Percentiles rank a stretch among this genome's conserved stretches.
phyloP scores from a whole-genome alignment of 2,329 filamentous ascomycete species.

The Dactylellina sp. region DNA sequence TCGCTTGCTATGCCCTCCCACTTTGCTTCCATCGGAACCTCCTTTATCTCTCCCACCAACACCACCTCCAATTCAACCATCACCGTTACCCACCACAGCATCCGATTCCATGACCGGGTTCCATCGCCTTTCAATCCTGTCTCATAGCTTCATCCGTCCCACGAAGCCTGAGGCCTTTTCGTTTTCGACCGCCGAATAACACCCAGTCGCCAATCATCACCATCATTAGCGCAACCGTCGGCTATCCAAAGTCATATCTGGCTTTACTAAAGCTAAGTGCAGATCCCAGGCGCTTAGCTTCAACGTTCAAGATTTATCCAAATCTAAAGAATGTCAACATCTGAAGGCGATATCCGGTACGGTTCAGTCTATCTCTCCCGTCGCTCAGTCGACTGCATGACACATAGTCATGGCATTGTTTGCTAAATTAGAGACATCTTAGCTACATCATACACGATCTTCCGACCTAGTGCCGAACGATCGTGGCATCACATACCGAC shows the following conservation, averaged over 20 bases:
- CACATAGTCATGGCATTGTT: background rate
- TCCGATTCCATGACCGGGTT: constrained; percentile 35
- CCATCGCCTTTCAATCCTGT: constrained; percentile 11
- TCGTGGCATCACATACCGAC: constrained; percentile 35
- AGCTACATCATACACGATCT: constrained; percentile 55
- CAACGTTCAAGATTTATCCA: constrained; percentile 45
- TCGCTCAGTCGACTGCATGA: no score
- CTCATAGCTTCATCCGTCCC: constrained; percentile 22
- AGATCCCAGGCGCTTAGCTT: constrained; percentile 47
- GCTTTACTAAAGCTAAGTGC: constrained; percentile 50
- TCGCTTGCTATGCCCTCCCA: constrained; percentile 2
- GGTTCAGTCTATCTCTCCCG: background rate
- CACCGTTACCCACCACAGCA: background rate
- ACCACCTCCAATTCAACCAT: background rate
- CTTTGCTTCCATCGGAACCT: background rate
- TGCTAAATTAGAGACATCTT: background rate
- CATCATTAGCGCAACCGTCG: no score
- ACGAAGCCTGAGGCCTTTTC: constrained; percentile 16
- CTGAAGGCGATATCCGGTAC: constrained; percentile 48
- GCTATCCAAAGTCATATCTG: constrained; percentile 36
- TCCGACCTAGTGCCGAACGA: constrained; percentile 56
- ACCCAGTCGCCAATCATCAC: background rate
- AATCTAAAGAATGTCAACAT: constrained; percentile 55
- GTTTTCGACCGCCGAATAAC: background rate
- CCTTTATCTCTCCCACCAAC: constrained; percentile 11